Evolutionary conservation across 2,329 filamentous ascomycete species (phyloP).

Genomic region (Xylaria sp.): DNA sequence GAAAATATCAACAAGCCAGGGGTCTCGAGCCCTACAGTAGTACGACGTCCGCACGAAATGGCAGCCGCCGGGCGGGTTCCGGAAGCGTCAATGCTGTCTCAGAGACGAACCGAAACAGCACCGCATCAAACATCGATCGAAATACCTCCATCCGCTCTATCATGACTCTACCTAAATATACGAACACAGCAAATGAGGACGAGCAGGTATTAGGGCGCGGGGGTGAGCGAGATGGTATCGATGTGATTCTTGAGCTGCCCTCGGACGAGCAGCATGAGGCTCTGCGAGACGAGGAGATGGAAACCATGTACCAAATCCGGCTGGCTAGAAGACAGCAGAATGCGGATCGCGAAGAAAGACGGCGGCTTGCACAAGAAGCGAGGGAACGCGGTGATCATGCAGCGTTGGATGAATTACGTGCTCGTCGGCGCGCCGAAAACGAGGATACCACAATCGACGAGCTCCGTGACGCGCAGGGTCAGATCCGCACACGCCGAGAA

Average conservation of each 20-base stretch:
- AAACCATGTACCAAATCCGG: constrained; percentile 89
- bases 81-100: constrained; percentile 39
- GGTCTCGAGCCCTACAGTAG: constrained; percentile 31
- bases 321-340: constrained; percentile 78
- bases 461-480: constrained; percentile 64
- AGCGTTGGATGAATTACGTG: constrained; percentile 73
- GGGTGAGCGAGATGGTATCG: constrained; percentile 90
- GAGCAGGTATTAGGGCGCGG: constrained; percentile 89
- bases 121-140: constrained; percentile 69
- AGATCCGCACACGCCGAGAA: constrained; percentile 68
- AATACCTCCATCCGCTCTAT: constrained; percentile 91
- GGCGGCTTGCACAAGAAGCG: constrained; percentile 75
- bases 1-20: constrained; percentile 14
- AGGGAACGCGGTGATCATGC: constrained; percentile 74
- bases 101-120: constrained; percentile 43
- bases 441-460: constrained; percentile 67
- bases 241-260: constrained; percentile 87
- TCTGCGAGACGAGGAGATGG: constrained; percentile 90
- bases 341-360: constrained; percentile 80
- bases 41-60: constrained; percentile 32
- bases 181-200: constrained; percentile 73
- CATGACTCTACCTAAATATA: constrained; percentile 91
- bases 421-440: constrained; percentile 60
- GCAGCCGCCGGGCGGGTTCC: constrained; percentile 26
- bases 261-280: constrained; percentile 81